Conservation (phyloP, 495 filamentous ascomycete species). For the Corynascus novoguineensis region DNA sequence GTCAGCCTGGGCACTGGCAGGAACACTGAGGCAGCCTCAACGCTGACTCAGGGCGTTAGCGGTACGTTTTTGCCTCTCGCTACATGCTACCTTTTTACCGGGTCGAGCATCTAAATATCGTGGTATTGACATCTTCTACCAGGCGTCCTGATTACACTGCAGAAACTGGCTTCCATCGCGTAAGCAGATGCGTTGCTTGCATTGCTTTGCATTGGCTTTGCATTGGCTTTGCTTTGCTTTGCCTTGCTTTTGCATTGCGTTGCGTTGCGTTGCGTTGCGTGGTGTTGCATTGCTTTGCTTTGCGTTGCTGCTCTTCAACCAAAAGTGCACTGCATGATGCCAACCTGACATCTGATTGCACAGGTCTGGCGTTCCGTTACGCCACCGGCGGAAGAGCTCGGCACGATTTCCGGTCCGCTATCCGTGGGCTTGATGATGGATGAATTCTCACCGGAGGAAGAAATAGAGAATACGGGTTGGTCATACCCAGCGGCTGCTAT, state of each 20-base stretch:
- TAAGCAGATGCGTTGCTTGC: constrained; percentile 6
- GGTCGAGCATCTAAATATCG: background rate
- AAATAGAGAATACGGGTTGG: constrained; percentile 1
- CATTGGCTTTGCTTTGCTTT: background rate
- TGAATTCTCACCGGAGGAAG: background rate
- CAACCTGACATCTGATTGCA: constrained; percentile 7
- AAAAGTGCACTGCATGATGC: background rate
- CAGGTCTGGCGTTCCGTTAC: constrained; percentile 9
- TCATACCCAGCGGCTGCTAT: constrained; percentile 8
- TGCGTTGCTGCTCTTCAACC: background rate
- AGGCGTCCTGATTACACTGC: constrained; percentile 16
- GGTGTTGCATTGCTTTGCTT: background rate
- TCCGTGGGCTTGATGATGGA: constrained; percentile 3
- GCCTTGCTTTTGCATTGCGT: background rate
- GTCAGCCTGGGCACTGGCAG: constrained; percentile 77
- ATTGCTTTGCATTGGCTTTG: background rate
- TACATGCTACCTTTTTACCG: background rate
- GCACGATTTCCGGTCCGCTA: background rate
- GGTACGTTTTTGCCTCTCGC: constrained; percentile 45
- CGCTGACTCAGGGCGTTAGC: constrained; percentile 82
- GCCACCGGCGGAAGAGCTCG: constrained; percentile 13
- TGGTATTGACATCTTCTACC: background rate
- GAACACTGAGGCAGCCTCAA: constrained; percentile 81
- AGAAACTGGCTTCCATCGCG: constrained; percentile 14
- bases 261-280: background rate